Percentiles rank a stretch among this genome's conserved stretches.
Evolutionary conservation across 225 moss, liverwort and hornwort species (phyloP).

Genomic region (Takakia lepidozioides): DNA sequence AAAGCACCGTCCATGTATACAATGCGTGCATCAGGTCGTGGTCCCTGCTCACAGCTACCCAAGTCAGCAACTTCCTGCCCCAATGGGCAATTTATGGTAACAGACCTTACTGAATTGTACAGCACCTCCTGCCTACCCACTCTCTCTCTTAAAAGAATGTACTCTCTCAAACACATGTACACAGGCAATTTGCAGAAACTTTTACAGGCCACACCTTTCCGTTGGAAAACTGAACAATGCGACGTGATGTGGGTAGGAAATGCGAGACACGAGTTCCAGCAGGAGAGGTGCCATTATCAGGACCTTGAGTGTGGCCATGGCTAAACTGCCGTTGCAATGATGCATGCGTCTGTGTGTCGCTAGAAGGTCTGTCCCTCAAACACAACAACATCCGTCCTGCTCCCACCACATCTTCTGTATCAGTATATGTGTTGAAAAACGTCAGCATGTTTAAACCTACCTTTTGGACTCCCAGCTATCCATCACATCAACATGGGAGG

Average conservation of each 20-base stretch:
- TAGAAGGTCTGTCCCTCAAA: conserved; percentile 68
- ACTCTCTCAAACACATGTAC: neutral
- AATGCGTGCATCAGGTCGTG: conserved; percentile 71
- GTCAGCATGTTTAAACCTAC: too few species aligned
- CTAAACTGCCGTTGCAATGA: conserved; percentile 96
- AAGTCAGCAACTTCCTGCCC: too few species aligned
- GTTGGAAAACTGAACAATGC: conserved; percentile 96
- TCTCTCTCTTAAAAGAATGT: too few species aligned
- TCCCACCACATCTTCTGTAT: too few species aligned
- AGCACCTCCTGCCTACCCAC: too few species aligned
- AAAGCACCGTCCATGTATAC: conserved; percentile 97
- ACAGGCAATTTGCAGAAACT: neutral
- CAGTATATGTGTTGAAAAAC: too few species aligned
- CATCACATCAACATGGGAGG: too few species aligned
- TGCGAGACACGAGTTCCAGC: conserved; percentile 82
- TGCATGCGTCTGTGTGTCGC: conserved; percentile 63
- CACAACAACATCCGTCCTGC: conserved; percentile 92
- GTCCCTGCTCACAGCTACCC: conserved; percentile 27
- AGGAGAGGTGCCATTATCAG: conserved; percentile 30
- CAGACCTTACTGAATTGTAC: neutral
- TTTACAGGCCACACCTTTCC: conserved; percentile 41
- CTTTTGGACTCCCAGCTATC: too few species aligned
- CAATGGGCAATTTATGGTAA: too few species aligned
- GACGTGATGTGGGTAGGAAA: conserved; percentile 92
- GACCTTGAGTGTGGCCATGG: conserved; percentile 52